Percentiles rank a stretch among this genome's conserved stretches.
These are phyloP conservation scores for Triticum timopheevii DNA, from an alignment of 176 grass and related monocot genomes.

Conservation along the genomic window DNA sequence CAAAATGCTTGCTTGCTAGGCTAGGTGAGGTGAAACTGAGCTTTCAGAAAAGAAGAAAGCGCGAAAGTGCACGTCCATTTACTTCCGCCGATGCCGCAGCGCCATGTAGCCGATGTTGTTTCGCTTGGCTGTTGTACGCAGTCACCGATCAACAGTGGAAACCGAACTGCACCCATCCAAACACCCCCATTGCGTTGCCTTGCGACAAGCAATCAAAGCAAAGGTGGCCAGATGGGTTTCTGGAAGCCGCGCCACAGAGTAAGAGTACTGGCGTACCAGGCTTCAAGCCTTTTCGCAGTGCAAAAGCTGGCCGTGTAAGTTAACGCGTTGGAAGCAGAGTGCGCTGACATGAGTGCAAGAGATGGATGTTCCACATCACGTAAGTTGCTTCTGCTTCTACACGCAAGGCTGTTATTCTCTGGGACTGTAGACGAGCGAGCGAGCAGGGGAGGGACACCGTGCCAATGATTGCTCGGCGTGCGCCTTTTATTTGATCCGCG, in stretches of 20 bases:
- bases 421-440: neutral
- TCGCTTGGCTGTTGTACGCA: neutral
- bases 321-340: neutral
- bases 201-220: neutral
- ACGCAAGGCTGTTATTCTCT: slow-evolving; percentile 23
- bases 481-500: neutral
- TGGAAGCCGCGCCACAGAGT: neutral
- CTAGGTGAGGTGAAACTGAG: slow-evolving; percentile 25
- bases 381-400: neutral
- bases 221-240: neutral
- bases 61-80: neutral
- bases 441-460: neutral
- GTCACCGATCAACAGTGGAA: neutral
- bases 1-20: too few species aligned
- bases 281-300: neutral
- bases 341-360: neutral
- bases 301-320: neutral
- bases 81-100: neutral
- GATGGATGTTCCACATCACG: neutral
- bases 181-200: neutral
- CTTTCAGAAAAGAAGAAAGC: neutral
- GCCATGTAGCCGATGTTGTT: neutral
- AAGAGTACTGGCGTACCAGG: too few species aligned
- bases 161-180: too few species aligned
- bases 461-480: neutral